Evolutionary conservation across 2,329 filamentous ascomycete species (phyloP), one percentile per base, ranked within the genome.

Genomic region (Macroventuria anomochaeta): DNA sequence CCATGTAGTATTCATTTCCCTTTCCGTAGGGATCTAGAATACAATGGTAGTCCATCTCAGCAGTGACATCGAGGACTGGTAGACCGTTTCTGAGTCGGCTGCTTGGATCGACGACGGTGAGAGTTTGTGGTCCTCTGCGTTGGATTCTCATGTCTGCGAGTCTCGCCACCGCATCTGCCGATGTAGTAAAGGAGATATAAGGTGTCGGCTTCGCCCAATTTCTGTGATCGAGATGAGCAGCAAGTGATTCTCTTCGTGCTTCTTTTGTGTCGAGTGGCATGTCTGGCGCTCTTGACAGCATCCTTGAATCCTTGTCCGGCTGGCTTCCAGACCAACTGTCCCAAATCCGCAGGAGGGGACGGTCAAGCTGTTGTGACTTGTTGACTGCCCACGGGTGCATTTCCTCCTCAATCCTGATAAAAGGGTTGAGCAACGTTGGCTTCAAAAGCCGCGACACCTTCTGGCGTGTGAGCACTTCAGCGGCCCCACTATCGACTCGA

Each of bases 81-180:
- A 64, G 40, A 32, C 59, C 54, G 8, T 40, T 47, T 21, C 26
- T 25, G 20, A 62, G 11, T 6, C 59, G 59, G 41, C 28, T 31
- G n/a, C 31, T 38, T 7, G 58, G 59, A 39, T 64, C 54, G 17
- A 62, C 42, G 13, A 55, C 61, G 15, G 38, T 53, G 20, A 57
- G 49, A n/a, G 18, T 49, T 20, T 57, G 54, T 15, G 10, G 10
- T 29, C 54, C 36, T 42, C 42, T 28, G n/a, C 37, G 13, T 12
- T 40, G 13, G 13, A 12, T 33, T 43, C 47, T 44, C n/a, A 20
- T 17, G 17, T 37, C 20, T 26, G 49, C 49, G 12, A 47, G 41
- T 17, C 2, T 5, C 25, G 20, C 5, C 12, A 53, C 15, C 28
- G 40, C 41, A 2, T 18, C 33, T 15, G 41, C 13, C 21, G 32